Conservation (phyloP, 305 asterid genomes). For the Rubia tinctorum region DNA sequence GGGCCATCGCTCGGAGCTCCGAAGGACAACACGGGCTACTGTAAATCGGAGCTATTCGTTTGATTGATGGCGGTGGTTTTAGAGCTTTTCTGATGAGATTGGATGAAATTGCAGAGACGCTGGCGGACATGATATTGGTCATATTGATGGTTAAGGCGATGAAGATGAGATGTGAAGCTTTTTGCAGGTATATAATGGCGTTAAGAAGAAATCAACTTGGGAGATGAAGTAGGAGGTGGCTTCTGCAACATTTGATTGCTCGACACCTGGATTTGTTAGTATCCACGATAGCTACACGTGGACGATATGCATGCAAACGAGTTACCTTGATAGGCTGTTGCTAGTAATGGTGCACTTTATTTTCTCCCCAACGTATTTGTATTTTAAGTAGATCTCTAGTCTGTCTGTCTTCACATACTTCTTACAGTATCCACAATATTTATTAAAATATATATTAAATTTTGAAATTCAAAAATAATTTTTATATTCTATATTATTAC, state of each 20-base stretch:
- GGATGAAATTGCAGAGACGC: slow-evolving; percentile 25
- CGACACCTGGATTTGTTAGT: neutral
- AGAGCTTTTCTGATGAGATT: slow-evolving; percentile 25
- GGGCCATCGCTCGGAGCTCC: slow-evolving; percentile 20
- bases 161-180: neutral
- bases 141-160: neutral
- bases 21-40: neutral
- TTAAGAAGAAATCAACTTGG: neutral
- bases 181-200: neutral
- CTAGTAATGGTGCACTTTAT: no score
- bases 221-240: neutral
- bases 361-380: no score
- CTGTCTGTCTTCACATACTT: no score
- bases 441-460: no score
- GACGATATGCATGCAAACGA: slow-evolving; percentile 5
- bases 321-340: no score
- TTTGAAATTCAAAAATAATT: no score
- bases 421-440: no score
- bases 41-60: neutral
- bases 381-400: no score
- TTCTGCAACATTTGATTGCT: neutral
- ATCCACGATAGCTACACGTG: slow-evolving; percentile 2
- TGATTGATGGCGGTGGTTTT: slow-evolving; percentile 12
- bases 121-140: slow-evolving; percentile 26
- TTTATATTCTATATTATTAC: no score